phyloP scores from a whole-genome alignment of 169 alveolate species.

The Plasmodium relictum region DNA sequence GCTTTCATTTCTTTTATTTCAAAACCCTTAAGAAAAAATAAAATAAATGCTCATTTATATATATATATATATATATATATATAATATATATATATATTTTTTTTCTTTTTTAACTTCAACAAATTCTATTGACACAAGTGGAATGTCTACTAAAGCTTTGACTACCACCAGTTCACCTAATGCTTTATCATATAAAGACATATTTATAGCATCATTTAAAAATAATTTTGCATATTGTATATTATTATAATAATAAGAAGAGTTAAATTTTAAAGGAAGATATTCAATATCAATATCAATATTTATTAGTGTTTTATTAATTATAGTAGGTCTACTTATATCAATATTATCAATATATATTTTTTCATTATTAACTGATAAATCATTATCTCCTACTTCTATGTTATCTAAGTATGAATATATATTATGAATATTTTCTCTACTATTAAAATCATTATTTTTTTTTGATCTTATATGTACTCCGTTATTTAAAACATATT shows the following conservation, averaged over 20 bases:
- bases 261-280: slow-evolving; percentile 62
- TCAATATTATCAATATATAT: slow-evolving; percentile 72
- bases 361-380: slow-evolving; percentile 53
- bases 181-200: slow-evolving; percentile 74
- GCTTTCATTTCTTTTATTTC: slow-evolving; percentile 74
- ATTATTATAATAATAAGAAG: slow-evolving; percentile 51
- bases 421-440: slow-evolving; percentile 75
- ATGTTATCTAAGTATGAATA: slow-evolving; percentile 71
- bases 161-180: slow-evolving; percentile 75
- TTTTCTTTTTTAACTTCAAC: slow-evolving; percentile 52
- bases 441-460: slow-evolving; percentile 55
- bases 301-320: slow-evolving; percentile 57
- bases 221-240: slow-evolving; percentile 73
- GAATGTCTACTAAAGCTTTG: slow-evolving; percentile 74
- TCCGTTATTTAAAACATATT: slow-evolving; percentile 66
- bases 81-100: neutral
- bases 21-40: slow-evolving; percentile 44
- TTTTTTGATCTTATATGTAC: slow-evolving; percentile 68
- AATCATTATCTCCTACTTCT: slow-evolving; percentile 75
- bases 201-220: slow-evolving; percentile 68
- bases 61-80: neutral
- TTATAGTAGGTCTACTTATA: slow-evolving; percentile 72
- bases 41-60: neutral
- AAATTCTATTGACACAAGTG: slow-evolving; percentile 41
- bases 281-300: slow-evolving; percentile 73